phyloP scores from a whole-genome alignment of 2,329 filamentous ascomycete genomes.

The Mycosphaerelloides madeirae region DNA sequence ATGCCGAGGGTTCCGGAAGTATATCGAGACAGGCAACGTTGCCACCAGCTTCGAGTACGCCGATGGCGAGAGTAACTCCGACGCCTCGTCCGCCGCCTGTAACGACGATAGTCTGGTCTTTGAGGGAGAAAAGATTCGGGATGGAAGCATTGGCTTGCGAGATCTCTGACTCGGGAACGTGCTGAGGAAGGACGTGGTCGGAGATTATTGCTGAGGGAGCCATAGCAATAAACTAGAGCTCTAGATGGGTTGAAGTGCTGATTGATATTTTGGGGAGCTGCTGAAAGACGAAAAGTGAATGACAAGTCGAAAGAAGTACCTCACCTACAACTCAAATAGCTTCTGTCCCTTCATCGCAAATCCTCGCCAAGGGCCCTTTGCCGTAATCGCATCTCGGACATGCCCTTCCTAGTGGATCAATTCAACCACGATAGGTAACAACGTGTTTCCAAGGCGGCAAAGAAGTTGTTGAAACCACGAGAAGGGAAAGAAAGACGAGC shows the following conservation, averaged over 20 bases:
- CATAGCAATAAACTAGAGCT: constrained; percentile 10
- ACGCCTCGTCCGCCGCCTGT: constrained; percentile 30
- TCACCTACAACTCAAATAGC: too few relatives aligned
- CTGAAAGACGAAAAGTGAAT: not conserved
- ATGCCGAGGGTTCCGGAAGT: constrained; percentile 51
- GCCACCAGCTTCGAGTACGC: constrained; percentile 27
- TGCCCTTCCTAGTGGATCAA: too few relatives aligned
- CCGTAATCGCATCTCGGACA: too few relatives aligned
- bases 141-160: constrained; percentile 20
- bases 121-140: constrained; percentile 23
- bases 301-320: not conserved
- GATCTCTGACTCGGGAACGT: constrained; percentile 21
- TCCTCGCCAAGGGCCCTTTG: too few relatives aligned
- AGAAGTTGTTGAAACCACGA: not conserved
- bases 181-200: constrained; percentile 20
- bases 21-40: constrained; percentile 28
- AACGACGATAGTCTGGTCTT: constrained; percentile 23
- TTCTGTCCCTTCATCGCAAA: too few relatives aligned
- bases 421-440: too few relatives aligned
- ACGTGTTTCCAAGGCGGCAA: too few relatives aligned
- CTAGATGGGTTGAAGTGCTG: not conserved
- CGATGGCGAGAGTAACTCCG: constrained; percentile 28
- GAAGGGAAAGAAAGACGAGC: not conserved
- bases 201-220: constrained; percentile 22
- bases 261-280: not conserved